Base-by-base conservation (phyloP, 805 yeast genomes). In the Spathaspora passalidarum region DNA sequence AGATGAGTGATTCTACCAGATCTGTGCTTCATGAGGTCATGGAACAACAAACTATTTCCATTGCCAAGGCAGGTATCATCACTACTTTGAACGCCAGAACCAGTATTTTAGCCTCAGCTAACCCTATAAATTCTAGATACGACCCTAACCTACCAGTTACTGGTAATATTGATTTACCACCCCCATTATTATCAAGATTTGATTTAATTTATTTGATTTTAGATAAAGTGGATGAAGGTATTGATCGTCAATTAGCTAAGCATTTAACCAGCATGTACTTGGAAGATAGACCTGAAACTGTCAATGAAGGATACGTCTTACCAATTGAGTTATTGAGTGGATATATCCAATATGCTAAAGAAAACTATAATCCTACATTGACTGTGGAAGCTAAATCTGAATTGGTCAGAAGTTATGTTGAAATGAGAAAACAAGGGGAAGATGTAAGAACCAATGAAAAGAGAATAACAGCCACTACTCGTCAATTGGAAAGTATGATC, bases 41-140 rank as follows among this genome's bases (percentile, higher is more conserved):
- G 99, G 99, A 94, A 71, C 99, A 94, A 64, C 99, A 94, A 66
- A 94, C 99, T 1, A 94, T 94, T 38, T 90, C 97, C 8, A 89
- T 94, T 59, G 99, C 99, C 25, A 94, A 94, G 60, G 99, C 99
- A 1, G 99, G 99, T 49, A 94, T 94, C 60, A 94, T 94, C 58
- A 94, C 99, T 5, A 94, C 98, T 0, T 73, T 94, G 50, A 94
- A 94, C 63, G 99, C 99, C 1, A 79, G 99, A 67, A 92, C 97
- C 0, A 92, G 98, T 1, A 86, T 94, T 52, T 72, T 94, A 47
- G 99, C 99, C 0, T 87, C 96, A 34, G 99, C 99, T 1, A 94
- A 94, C 64, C 99, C 99, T 11, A 91, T 94, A 51, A 92, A 94
- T 51, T 92, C 98, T 2, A 79, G 96, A 53, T 94, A 94, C 64